Evolutionary conservation across 2,329 filamentous ascomycete species (phyloP), one percentile per base, ranked within the genome.

Genomic region (Cladobotryum protrusum): DNA sequence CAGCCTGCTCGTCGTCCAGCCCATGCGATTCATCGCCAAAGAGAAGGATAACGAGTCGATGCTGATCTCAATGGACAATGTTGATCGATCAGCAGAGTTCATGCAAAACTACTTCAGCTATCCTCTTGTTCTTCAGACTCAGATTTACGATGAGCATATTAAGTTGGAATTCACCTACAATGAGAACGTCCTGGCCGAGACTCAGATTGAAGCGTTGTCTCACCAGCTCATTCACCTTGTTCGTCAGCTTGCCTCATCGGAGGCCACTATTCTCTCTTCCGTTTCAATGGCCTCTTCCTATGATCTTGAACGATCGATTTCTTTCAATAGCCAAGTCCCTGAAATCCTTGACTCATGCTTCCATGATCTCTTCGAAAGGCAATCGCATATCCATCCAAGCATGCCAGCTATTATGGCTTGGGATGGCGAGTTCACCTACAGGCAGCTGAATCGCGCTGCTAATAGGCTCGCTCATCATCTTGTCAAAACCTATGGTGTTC

Each of bases 1-100:
- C 19, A 50, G 48, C 19, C 15, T 50, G 13, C 29, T 50, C 12
- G 37, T 47, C 6, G 33, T 50, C 11, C 48, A 50, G 13, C 48
- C 48, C 4, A 47, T 32, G 18, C 13, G 40, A 6, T n/a, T 18
- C 7, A 29, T 29, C 6, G 24, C 24, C 24, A 29, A 29, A 9
- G 24, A 29, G 24, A 29, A 29, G 6, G 24, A 29, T 8, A 9
- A 14, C 42, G 13, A 47, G 13, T n/a, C 13, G n/a, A 3, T 13
- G n/a, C 9, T 19, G 12, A 18, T n/a, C 4, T 24, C 6, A 8
- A 20, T 15, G 24, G 24, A 29, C 11, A 29, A 29, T 9, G 24
- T 29, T 29, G 24, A 29, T 29, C 24, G 6, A 2, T 29, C 24
- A 29, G 24, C 24, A 2, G 24, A 29, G 6, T 29, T 29, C 6